phyloP scores from a whole-genome alignment of 140 eudicot species.

The Ambrosia hybrid region DNA sequence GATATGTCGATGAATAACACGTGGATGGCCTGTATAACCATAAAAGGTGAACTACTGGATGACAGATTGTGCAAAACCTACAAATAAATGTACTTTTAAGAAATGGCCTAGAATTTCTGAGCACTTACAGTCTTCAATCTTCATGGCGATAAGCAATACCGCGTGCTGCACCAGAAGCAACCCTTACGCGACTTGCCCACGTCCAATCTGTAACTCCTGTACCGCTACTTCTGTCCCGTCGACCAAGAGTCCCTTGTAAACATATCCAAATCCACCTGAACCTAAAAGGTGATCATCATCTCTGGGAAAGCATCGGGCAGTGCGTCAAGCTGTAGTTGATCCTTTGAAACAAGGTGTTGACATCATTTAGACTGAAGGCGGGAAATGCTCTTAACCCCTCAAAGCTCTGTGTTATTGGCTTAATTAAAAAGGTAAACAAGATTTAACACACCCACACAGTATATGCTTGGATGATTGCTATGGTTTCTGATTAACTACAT shows the following conservation, averaged over 20 bases:
- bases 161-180: conserved; percentile 88
- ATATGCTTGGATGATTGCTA: too few relatives aligned
- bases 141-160: conserved; percentile 86
- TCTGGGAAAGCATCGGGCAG: too few relatives aligned
- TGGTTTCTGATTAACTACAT: too few relatives aligned
- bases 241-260: conserved; percentile 57
- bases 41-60: neutral
- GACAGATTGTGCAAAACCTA: neutral
- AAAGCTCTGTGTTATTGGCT: too few relatives aligned
- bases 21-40: conserved; percentile 65
- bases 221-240: conserved; percentile 87
- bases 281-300: too few relatives aligned
- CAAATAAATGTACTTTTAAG: conserved; percentile 1
- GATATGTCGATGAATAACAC: conserved; percentile 81
- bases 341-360: too few relatives aligned
- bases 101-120: neutral
- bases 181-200: conserved; percentile 72
- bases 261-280: conserved; percentile 88
- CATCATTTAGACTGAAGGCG: too few relatives aligned
- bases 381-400: too few relatives aligned
- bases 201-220: conserved; percentile 74
- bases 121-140: conserved; percentile 83
- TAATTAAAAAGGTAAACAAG: too few relatives aligned
- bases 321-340: too few relatives aligned
- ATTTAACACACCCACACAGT: too few relatives aligned